Conservation (phyloP, 2,329 filamentous ascomycete genomes). For the Apiospora pterosperma region DNA sequence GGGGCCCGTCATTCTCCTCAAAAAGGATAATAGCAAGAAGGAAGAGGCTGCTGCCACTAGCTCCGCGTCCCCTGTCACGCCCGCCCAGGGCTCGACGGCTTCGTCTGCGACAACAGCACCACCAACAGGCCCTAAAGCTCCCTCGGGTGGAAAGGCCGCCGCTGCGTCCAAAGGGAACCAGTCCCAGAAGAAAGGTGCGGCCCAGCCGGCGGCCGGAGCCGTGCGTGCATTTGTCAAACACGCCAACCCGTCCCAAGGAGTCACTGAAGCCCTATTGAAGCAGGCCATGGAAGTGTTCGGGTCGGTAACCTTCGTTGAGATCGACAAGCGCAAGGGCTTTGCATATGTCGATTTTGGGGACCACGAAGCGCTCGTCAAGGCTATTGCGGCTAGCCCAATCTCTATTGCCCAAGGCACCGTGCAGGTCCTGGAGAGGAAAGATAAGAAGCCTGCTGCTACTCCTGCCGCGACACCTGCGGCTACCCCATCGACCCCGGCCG, state of each 20-base stretch:
- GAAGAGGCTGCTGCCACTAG: conserved; percentile 20
- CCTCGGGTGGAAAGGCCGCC: conserved; percentile 14
- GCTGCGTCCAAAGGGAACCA: conserved; percentile 18
- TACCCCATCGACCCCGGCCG: not conserved
- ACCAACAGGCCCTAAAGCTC: conserved; percentile 26
- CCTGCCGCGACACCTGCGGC: not conserved
- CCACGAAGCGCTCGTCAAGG: conserved; percentile 68
- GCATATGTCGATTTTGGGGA: conserved; percentile 88
- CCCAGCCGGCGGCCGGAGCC: conserved; percentile 38
- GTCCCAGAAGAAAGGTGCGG: conserved; percentile 29
- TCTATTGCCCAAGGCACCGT: conserved; percentile 81
- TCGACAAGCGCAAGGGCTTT: conserved; percentile 92
- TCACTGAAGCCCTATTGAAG: conserved; percentile 77
- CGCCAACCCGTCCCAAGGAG: conserved; percentile 84
- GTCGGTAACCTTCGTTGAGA: conserved; percentile 74
- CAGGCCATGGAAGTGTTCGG: conserved; percentile 74
- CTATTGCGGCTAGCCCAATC: conserved; percentile 77
- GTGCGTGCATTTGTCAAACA: conserved; percentile 76
- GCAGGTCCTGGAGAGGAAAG: conserved; percentile 80
- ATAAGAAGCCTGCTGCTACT: conserved; percentile 35
- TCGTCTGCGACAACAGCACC: conserved; percentile 26
- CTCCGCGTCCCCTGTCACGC: conserved; percentile 14
- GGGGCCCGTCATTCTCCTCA: conserved; percentile 25
- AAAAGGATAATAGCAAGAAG: conserved; percentile 24
- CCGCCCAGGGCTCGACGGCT: conserved; percentile 20